Conservation (phyloP, 495 filamentous ascomycete species). For the Cercophora newfieldiana region DNA sequence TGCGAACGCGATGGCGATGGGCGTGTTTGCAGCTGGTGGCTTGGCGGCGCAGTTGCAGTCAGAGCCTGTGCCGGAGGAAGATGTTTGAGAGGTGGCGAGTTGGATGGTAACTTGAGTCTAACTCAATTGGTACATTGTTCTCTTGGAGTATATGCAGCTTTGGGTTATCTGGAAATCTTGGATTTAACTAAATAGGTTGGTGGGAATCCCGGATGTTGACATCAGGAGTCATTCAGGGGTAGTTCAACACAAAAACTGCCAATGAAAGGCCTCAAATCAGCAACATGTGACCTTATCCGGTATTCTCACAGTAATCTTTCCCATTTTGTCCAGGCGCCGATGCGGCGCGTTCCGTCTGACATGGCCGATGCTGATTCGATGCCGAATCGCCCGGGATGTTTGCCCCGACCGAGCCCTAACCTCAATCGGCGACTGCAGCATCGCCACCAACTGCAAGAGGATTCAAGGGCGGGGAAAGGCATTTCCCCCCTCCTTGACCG, state of each 20-base stretch:
- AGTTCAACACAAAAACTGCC: too few relatives aligned
- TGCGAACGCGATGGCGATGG: not conserved
- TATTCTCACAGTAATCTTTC: not conserved
- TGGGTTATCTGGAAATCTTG: too few relatives aligned
- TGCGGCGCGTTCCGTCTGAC: not conserved
- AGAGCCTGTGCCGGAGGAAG: too few relatives aligned
- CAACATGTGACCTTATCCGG: not conserved
- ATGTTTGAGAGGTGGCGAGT: too few relatives aligned
- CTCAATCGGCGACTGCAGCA: not conserved
- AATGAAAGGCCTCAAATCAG: too few relatives aligned
- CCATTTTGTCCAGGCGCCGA: not conserved
- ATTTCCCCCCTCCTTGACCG: not conserved
- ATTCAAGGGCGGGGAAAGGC: not conserved
- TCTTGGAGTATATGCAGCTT: too few relatives aligned
- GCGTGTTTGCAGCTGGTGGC: not conserved
- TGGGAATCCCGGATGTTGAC: too few relatives aligned
- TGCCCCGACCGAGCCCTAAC: not conserved
- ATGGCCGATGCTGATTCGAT: not conserved
- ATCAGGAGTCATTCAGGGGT: too few relatives aligned
- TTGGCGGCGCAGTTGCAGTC: conserved; percentile 1
- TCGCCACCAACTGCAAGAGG: not conserved
- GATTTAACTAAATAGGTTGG: too few relatives aligned
- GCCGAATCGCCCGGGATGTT: too few relatives aligned
- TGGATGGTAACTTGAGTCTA: too few relatives aligned
- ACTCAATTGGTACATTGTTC: too few relatives aligned